Conservation (phyloP, 148 eudicot genomes). For the Linanthus parryae region DNA sequence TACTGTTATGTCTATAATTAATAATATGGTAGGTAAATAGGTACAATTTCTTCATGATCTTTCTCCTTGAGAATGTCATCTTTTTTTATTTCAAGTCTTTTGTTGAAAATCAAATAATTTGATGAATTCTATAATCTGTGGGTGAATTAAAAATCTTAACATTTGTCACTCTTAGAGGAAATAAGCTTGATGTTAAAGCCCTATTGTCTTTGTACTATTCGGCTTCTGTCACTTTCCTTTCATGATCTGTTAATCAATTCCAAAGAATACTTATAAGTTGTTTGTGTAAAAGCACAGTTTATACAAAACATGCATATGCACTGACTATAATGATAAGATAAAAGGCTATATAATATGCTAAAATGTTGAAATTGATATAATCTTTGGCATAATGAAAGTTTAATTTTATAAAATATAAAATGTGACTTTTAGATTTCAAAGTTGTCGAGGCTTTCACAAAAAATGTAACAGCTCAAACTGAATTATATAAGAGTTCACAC, state of each 20-base stretch:
- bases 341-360: too few species aligned
- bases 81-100: conserved; percentile 28
- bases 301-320: too few species aligned
- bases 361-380: too few species aligned
- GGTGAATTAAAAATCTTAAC: conserved; percentile 22
- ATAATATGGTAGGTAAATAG: conserved; percentile 27
- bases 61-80: conserved; percentile 28
- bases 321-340: too few species aligned
- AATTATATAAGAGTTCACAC: too few species aligned
- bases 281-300: too few species aligned
- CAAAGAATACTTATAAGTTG: not conserved
- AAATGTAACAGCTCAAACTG: too few species aligned
- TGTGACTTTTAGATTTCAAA: too few species aligned
- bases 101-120: conserved; percentile 31
- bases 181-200: conserved; percentile 33
- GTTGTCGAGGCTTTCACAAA: too few species aligned
- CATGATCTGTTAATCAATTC: not conserved
- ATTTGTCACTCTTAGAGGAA: conserved; percentile 37
- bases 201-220: conserved; percentile 42
- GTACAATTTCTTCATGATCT: conserved; percentile 33
- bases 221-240: conserved; percentile 28
- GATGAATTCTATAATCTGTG: conserved; percentile 30
- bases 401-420: too few species aligned
- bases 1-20: conserved; percentile 28
- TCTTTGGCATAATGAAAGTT: too few species aligned